phyloP scores from a whole-genome alignment of 805 yeast genomes.

The Jamesozyma jinghongensis region DNA sequence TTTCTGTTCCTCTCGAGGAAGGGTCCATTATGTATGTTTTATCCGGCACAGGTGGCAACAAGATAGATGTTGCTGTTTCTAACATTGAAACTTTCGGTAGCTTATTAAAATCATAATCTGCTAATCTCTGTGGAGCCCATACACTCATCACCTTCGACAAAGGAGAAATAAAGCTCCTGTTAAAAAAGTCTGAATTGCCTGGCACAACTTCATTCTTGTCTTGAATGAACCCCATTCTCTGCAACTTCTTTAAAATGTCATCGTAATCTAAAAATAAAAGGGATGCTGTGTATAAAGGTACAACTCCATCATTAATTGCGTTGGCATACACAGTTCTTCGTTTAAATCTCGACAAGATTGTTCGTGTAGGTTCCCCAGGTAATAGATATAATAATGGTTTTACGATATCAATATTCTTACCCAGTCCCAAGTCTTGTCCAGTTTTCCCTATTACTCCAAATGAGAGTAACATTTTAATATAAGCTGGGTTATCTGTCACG shows the following conservation, averaged over 20 bases:
- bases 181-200: conserved; percentile 15
- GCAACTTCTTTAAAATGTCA: conserved; percentile 31
- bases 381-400: conserved; percentile 50
- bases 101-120: conserved; percentile 13
- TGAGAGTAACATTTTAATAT: conserved; percentile 56
- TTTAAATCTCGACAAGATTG: conserved; percentile 44
- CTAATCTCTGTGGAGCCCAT: conserved; percentile 29
- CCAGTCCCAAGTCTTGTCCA: conserved; percentile 67
- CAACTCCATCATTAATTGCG: conserved; percentile 71
- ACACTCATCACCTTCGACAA: conserved; percentile 38
- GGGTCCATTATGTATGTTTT: conserved; percentile 56
- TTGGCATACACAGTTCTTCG: conserved; percentile 70
- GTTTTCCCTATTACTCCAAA: conserved; percentile 75
- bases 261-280: conserved; percentile 59
- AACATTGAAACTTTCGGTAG: conserved; percentile 62
- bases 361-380: conserved; percentile 56
- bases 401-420: conserved; percentile 33
- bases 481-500: conserved; percentile 68
- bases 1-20: conserved; percentile 42
- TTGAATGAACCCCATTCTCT: conserved; percentile 15
- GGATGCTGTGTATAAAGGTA: conserved; percentile 67
- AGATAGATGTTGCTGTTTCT: conserved; percentile 56
- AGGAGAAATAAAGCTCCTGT: conserved; percentile 31
- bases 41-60: conserved; percentile 66
- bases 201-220: conserved; percentile 1